phyloP scores from a whole-genome alignment of 176 grass and related monocot genomes.

The Aegilops tauschii region DNA sequence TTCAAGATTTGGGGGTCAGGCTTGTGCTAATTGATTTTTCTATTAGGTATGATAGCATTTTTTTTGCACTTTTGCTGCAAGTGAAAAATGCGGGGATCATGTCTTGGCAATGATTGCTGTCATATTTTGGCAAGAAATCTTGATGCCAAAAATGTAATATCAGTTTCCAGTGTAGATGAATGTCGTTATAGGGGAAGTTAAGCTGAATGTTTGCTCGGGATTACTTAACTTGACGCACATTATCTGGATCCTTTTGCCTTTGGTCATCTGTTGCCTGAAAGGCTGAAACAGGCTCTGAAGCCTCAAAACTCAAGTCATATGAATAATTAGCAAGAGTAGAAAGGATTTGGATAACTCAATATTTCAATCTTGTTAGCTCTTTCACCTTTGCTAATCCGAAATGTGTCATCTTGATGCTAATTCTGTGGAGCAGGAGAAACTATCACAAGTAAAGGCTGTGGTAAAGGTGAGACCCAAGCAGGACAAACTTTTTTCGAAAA shows the following conservation, averaged over 20 bases:
- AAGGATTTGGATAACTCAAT: neutral
- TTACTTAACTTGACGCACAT: too few species aligned
- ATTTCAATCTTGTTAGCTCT: neutral
- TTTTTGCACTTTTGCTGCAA: neutral
- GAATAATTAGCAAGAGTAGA: neutral
- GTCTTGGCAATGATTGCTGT: neutral
- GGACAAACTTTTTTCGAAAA: too few species aligned
- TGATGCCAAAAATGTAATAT: neutral
- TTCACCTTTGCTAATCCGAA: neutral
- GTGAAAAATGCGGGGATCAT: neutral
- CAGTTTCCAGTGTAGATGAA: neutral
- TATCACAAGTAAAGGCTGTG: neutral
- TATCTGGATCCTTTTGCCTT: neutral
- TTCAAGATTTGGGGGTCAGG: neutral
- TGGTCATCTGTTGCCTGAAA: neutral
- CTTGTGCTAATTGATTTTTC: neutral
- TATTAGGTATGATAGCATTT: neutral
- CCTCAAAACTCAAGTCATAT: neutral
- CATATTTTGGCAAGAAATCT: too few species aligned
- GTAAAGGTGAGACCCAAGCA: too few species aligned
- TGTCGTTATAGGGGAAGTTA: neutral
- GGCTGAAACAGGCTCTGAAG: neutral
- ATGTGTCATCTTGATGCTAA: neutral
- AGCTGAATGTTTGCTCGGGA: neutral
- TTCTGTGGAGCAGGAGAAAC: neutral